A percentile compares a stretch with the other conserved stretches of the same genome.
Evolutionary conservation across 1,139 yeast genomes (phyloP).

Genomic region (Magnusiomyces suaveolens): DNA sequence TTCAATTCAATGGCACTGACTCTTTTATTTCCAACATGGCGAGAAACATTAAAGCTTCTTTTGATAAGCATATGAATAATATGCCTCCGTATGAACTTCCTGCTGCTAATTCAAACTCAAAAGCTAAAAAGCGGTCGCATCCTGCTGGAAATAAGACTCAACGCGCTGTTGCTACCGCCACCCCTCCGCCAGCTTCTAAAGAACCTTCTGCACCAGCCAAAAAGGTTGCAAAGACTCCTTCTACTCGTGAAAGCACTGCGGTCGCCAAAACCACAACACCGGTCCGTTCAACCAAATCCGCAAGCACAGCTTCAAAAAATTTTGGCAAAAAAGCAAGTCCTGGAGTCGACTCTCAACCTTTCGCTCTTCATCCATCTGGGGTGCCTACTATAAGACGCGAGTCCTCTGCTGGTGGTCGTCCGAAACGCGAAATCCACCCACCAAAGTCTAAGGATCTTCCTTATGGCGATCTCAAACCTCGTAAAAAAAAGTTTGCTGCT

Average conservation of each 20-base stretch:
- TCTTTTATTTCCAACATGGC: slow-evolving; percentile 88
- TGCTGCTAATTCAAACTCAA: slow-evolving; percentile 18
- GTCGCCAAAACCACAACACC: background rate
- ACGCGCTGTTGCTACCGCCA: slow-evolving; percentile 24
- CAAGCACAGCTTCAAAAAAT: slow-evolving; percentile 4
- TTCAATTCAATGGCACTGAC: slow-evolving; percentile 73
- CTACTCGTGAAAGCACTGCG: background rate
- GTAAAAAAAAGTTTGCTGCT: slow-evolving; percentile 83
- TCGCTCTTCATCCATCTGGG: slow-evolving; percentile 38
- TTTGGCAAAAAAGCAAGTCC: slow-evolving; percentile 15
- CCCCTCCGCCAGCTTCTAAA: slow-evolving; percentile 4
- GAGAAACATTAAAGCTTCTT: slow-evolving; percentile 76
- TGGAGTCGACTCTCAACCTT: slow-evolving; percentile 23
- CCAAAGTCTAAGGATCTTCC: slow-evolving; percentile 93
- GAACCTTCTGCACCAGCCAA: background rate
- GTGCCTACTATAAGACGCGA: slow-evolving; percentile 56
- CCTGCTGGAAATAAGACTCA: slow-evolving; percentile 21
- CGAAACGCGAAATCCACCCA: slow-evolving; percentile 93
- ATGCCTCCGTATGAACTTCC: slow-evolving; percentile 76
- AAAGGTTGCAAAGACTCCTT: background rate
- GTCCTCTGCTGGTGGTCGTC: slow-evolving; percentile 54
- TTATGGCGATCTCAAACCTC: slow-evolving; percentile 66
- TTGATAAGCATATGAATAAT: slow-evolving; percentile 85
- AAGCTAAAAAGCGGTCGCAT: slow-evolving; percentile 22
- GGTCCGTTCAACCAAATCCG: slow-evolving; percentile 3